phyloP scores from a whole-genome alignment of 2,329 filamentous ascomycete species.

The Alternaria longipes region DNA sequence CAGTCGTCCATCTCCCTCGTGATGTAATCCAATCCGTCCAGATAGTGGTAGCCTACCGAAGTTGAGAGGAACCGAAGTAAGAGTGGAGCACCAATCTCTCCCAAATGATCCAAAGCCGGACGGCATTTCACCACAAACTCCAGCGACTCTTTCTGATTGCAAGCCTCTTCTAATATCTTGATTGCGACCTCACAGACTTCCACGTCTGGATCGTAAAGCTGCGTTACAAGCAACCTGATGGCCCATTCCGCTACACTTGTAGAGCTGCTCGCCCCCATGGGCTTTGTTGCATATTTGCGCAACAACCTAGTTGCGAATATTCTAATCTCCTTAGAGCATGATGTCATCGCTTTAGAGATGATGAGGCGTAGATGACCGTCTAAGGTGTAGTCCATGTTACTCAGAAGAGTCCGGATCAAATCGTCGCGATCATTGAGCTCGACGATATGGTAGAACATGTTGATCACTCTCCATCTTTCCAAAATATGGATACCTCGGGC shows the following conservation, averaged over 20 bases:
- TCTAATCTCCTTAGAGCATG: conserved; percentile 87
- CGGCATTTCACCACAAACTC: conserved; percentile 98
- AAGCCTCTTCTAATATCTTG: conserved; percentile 96
- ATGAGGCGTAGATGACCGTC: conserved; percentile 88
- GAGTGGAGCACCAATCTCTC: conserved; percentile 93
- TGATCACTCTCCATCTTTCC: conserved; percentile 97
- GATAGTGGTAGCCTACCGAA: conserved; percentile 95
- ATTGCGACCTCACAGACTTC: conserved; percentile 96
- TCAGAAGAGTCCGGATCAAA: conserved; percentile 85
- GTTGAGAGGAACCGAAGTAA: conserved; percentile 93
- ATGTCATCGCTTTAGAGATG: conserved; percentile 91
- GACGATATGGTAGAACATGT: conserved; percentile 99
- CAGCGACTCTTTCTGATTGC: conserved; percentile 87
- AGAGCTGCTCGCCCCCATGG: conserved; percentile 55
- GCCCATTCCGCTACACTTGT: conserved; percentile 89
- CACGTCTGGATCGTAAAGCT: conserved; percentile 96
- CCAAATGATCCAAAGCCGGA: conserved; percentile 91
- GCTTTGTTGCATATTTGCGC: conserved; percentile 80
- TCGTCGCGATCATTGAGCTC: conserved; percentile 91
- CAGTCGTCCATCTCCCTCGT: conserved; percentile 99
- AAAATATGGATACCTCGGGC: conserved; percentile 85
- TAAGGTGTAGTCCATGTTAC: conserved; percentile 90
- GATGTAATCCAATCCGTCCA: conserved; percentile 97
- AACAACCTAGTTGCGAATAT: conserved; percentile 89
- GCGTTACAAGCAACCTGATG: conserved; percentile 94